These are phyloP conservation scores for Saccharomycopsis phalli DNA, from an alignment of 1,139 yeast species.

Conservation along the genomic window DNA sequence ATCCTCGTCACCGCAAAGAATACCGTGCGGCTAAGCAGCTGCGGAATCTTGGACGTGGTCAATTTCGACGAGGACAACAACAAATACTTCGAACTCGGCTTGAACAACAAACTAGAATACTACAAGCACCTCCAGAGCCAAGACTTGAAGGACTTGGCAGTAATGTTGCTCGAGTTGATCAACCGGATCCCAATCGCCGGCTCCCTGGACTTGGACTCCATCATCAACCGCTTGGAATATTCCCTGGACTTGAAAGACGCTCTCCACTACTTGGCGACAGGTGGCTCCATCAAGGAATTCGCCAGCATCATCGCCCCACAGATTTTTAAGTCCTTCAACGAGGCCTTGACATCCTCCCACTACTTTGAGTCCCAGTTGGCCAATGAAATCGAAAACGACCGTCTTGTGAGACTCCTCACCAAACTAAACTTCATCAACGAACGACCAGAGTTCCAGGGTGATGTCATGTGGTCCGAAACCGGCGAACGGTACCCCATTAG, in stretches of 20 bases:
- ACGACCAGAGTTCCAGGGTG: constrained; percentile 56
- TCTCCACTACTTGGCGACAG: constrained; percentile 20
- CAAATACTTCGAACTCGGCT: constrained; percentile 4
- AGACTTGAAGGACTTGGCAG: constrained; percentile 53
- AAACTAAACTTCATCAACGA: constrained; percentile 75
- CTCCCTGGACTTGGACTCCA: not conserved
- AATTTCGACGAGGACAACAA: constrained; percentile 30
- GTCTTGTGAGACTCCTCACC: constrained; percentile 72
- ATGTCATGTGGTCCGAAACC: constrained; percentile 57
- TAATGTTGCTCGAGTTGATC: constrained; percentile 37
- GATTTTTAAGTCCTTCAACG: constrained; percentile 41
- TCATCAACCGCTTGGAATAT: not conserved
- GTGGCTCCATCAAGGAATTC: constrained; percentile 24
- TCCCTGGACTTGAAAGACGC: constrained; percentile 8
- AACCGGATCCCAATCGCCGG: constrained; percentile 14
- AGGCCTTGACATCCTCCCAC: constrained; percentile 52
- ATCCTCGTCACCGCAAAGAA: constrained; percentile 65
- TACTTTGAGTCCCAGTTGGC: constrained; percentile 56
- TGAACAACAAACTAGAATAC: constrained; percentile 20
- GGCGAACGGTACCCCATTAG: constrained; percentile 71
- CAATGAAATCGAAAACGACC: constrained; percentile 78
- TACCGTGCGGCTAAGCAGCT: constrained; percentile 60
- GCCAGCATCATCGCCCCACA: constrained; percentile 31
- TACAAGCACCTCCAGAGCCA: constrained; percentile 34
- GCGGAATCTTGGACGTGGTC: constrained; percentile 67